Base-by-base conservation (phyloP, 768 basidiomycete species). In the Russula sp. region DNA sequence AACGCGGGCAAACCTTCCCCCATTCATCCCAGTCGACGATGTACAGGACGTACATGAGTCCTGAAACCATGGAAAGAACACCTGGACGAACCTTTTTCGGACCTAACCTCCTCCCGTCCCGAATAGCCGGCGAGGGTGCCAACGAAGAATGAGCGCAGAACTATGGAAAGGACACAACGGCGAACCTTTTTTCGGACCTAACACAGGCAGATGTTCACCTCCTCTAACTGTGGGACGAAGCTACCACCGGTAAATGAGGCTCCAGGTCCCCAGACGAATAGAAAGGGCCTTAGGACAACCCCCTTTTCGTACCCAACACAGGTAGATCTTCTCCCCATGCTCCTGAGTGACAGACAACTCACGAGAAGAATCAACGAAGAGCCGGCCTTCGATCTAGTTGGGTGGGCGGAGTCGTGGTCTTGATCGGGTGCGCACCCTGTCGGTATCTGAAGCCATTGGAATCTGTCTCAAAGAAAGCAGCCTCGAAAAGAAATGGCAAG, bases 351-450 rank as follows among this genome's bases (percentile, higher is more conserved):
- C 37, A 37, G 37, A 37, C 27, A 27, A 27, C 27, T 27, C 27
- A 27, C 27, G 27, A 27, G 27, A 27, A 27, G 27, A 27, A 27
- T 27, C 37, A 37, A 37, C 37, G 11, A 37, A 16, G 49, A 11
- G 11, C 22, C 22, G 2, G 22, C 22, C 22, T 27, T 5, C 16
- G 27, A 58, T 27, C 39, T 7, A 39, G 37, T 37, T 27, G 27
- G 37, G 11, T 8, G 11, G 4, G 37, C 7, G 37, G 11, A 37
- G 37, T 8, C 37, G 11, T 8, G 37, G 31, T 52, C 58, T 59
- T 52, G 58, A 52, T 42, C 37, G 40, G 58, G 27, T 59, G 58
- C 58, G 49, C 58, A 59, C 58, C 27, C 27, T 44, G 32, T 27
- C 4, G 50, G 39, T 32, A 16, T 11, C 20, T 27, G 27, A 7